A percentile compares a stretch with the other conserved stretches of the same genome.
Evolutionary conservation across 2,329 filamentous ascomycete genomes (phyloP).

Genomic region (Venturia oleaginea): DNA sequence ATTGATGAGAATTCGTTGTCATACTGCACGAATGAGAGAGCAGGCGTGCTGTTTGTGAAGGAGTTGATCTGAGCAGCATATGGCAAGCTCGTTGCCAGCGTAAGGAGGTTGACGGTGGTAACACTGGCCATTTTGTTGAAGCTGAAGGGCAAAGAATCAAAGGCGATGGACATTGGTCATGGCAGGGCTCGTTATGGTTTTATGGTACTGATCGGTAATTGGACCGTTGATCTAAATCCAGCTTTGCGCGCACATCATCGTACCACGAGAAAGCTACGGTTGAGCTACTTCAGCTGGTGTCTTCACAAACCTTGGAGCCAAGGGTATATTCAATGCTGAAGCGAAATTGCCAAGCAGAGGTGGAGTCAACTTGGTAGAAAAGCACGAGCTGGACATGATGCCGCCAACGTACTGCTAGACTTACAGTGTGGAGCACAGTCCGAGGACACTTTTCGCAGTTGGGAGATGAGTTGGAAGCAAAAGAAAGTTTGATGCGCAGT

Average conservation of each 20-base stretch:
- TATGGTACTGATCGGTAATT: neutral
- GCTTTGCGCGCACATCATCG: neutral
- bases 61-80: constrained; percentile 21
- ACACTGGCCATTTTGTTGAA: constrained; percentile 4
- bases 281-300: neutral
- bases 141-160: neutral
- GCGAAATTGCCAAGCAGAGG: neutral
- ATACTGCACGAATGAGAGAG: constrained; percentile 5
- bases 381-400: neutral
- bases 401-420: neutral
- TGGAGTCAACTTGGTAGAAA: neutral
- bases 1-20: constrained; percentile 8
- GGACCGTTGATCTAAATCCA: neutral
- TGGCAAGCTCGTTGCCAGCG: constrained; percentile 23
- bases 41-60: constrained; percentile 23
- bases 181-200: neutral
- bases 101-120: constrained; percentile 23
- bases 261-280: neutral
- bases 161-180: neutral
- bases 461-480: neutral
- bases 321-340: neutral
- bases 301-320: neutral
- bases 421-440: neutral
- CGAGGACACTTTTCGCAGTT: neutral
- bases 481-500: neutral